Base-by-base conservation (phyloP, 2,329 filamentous ascomycete species). In the Monilinia vaccinii-corymbosi region DNA sequence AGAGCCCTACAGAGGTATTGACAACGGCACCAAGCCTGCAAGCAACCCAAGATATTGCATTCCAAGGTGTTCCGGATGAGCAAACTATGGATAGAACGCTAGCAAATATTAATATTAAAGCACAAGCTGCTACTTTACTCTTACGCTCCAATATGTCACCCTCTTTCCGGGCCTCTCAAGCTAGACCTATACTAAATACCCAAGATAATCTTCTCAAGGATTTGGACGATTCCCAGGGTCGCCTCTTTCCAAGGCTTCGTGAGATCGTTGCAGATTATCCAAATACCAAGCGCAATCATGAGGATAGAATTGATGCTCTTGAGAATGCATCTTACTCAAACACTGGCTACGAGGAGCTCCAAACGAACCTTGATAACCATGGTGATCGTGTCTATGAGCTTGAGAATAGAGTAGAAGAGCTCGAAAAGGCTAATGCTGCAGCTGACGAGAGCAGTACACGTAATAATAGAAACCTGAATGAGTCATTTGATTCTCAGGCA, bases 311-410 rank as follows among this genome's bases (percentile, higher is more conserved):
- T 14, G 85, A 89, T 52, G 76, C 78, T 59, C 76, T 92, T 7
- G 89, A 93, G 72, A 88, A 80, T 55, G 77, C 81, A 1, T 91
- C 87, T 0, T 89, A 91, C 67, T 83, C 83, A 28, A 78, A 82
- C 47, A 77, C 79, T 21, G 79, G 80, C n/a, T 80, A 87, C 51
- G 87, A 91, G 25, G 85, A 88, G 42, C 82, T 88, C 52, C 76
- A 84, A 21, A 86, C 89, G 23, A 83, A 81, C 58, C 80, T 88
- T 66, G 87, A 91, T 38, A 74, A 82, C 51, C 71, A 82, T 48
- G 88, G 91, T 48, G 78, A 84, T 10, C 81, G 87, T 25, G 76
- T 91, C 9, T 80, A 83, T 1, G 87, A 91, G 42, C 75, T 91
- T 8, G 88, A 91, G 71, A 79, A 79, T 32, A 78, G 82, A 40